Evolutionary conservation across 345 rosid species (phyloP), one percentile per base, ranked within the genome.

Genomic region (Combretum micranthum): DNA sequence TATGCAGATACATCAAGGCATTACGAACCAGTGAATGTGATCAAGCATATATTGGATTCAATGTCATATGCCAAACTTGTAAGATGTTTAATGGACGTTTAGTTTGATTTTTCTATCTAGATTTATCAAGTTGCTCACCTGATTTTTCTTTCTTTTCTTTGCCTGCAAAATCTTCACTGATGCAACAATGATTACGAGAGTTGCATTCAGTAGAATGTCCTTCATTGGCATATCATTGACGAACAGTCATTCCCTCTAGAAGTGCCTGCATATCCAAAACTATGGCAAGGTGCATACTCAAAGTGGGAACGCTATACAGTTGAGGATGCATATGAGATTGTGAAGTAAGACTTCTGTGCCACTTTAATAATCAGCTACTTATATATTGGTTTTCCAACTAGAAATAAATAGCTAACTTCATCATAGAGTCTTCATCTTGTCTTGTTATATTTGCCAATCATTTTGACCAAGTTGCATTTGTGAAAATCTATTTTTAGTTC

Each of bases 171-270:
- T 59, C 60, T 42, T 46, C 65, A 47, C 56, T 32, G 52, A 19
- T 64, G 44, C 45, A 56, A 32, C 55, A 68, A 72, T 77, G 69
- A 66, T 64, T 22, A 22, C 72, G 70, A 60, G 23, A 50, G 69
- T 79, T 76, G 46, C 75, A 63, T 69, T 73, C 62, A 55, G 80
- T 82, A 93, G 99, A 93, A 93, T 69, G 97, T 89, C 59, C 76
- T 93, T 70, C 97, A 93, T 74, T 89, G 96, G 99, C 99, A 93
- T 80, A 87, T 93, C 55, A 81, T 93, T 58, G 97, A 93, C 19
- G 87, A 83, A 59, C 56, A 93, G 73, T 82, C 99, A 53, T 93
- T 93, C 80, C 99, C 99, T 65, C 57, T 93, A 15, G 99, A 93
- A 69, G 76, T 79, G 23, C 99, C 99, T 21, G 50, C 90, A 44